Conservation (phyloP, 2,329 filamentous ascomycete species). For the Graphilbum fragrans region DNA sequence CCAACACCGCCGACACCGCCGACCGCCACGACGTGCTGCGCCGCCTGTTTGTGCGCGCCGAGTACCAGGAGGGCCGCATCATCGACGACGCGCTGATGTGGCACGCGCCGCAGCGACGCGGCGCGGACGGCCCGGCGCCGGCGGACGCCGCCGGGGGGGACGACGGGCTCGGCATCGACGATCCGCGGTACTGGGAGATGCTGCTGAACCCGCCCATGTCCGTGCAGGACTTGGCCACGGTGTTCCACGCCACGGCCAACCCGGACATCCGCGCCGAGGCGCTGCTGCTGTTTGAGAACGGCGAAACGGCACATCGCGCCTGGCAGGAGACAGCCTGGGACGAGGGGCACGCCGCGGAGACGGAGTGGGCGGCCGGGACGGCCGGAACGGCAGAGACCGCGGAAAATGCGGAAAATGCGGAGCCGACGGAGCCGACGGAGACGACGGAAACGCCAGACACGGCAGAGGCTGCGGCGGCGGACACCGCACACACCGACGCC, state of each 20-base stretch:
- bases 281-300: not conserved
- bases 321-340: not conserved
- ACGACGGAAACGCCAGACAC: not conserved
- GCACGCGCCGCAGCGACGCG: not conserved
- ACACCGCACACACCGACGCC: not conserved
- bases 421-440: slow-evolving; percentile 2
- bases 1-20: slow-evolving; percentile 40
- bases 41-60: slow-evolving; percentile 27
- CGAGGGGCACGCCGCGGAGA: no score
- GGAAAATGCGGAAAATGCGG: slow-evolving; percentile 5
- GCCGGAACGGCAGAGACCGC: no score
- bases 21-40: slow-evolving; percentile 9
- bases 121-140: not conserved
- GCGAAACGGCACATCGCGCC: no score
- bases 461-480: not conserved
- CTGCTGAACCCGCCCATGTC: slow-evolving; percentile 32
- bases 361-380: no score
- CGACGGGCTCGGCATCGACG: not conserved
- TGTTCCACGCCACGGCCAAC: slow-evolving; percentile 15
- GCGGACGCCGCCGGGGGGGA: not conserved
- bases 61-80: slow-evolving; percentile 4
- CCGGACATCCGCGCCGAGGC: slow-evolving; percentile 15
- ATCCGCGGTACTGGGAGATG: slow-evolving; percentile 24
- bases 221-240: slow-evolving; percentile 27
- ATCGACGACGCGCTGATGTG: not conserved